Percentiles rank a stretch among this genome's conserved stretches.
Evolutionary conservation across 176 grass and related monocot genomes (phyloP).

Genomic region (Bromus sterilis): DNA sequence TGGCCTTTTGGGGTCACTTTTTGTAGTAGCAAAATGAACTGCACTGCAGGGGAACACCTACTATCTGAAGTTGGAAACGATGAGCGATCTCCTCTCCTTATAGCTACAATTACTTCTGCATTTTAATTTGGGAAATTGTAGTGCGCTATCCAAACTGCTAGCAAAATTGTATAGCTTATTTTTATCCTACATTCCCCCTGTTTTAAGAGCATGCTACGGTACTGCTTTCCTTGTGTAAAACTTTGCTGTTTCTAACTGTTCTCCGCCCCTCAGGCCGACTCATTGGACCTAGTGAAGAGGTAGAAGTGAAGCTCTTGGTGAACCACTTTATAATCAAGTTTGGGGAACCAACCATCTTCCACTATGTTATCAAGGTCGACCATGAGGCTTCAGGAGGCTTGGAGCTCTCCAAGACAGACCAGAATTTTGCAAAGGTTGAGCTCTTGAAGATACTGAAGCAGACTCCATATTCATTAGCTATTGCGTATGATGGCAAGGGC

Average conservation of each 20-base stretch:
- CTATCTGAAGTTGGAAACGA: background rate
- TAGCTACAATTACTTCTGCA: background rate
- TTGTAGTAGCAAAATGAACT: background rate
- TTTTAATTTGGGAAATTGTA: background rate
- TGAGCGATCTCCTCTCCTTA: background rate
- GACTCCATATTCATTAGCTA: background rate
- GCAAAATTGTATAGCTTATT: background rate
- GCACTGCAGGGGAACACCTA: background rate
- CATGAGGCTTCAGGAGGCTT: slow-evolving; percentile 7
- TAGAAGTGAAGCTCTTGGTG: slow-evolving; percentile 18
- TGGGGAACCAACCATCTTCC: slow-evolving; percentile 15
- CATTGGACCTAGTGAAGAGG: background rate
- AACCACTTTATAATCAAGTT: slow-evolving; percentile 38
- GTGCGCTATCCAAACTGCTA: background rate
- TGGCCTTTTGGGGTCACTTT: background rate
- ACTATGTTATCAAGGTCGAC: slow-evolving; percentile 28
- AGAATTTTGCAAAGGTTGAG: slow-evolving; percentile 15
- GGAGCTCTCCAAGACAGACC: slow-evolving; percentile 14
- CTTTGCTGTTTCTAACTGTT: background rate
- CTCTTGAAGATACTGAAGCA: slow-evolving; percentile 22
- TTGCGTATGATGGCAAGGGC: slow-evolving; percentile 35
- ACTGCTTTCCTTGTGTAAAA: background rate
- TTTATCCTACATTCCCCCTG: background rate
- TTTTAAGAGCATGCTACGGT: background rate
- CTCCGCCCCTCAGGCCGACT: background rate